Base-by-base conservation (phyloP, 106 monocot species). In the Chionographis japonica region DNA sequence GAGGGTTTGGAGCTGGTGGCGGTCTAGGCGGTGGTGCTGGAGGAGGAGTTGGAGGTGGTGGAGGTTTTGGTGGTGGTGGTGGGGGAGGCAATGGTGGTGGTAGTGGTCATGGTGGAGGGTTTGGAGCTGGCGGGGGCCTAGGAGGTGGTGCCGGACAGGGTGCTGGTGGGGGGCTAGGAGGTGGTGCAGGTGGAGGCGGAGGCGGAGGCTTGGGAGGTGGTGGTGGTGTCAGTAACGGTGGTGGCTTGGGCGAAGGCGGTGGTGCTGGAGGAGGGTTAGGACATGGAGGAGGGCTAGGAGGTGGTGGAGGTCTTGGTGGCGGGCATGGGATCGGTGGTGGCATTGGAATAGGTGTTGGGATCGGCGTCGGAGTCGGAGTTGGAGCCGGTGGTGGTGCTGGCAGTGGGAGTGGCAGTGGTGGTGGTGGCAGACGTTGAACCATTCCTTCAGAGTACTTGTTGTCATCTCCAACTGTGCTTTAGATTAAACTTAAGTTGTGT, bases 1-100 rank as follows among this genome's bases (percentile, higher is more conserved):
- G 65, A 65, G 65, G 65, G 2, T 50, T 65, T 65, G 65, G 65
- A 50, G 65, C 65, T 27, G 65, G 65, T 7, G 17, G 65, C 1
- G 65, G 65, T 17, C 50, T 65, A 8, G 65, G 65, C 0, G 50
- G 65, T 65, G 65, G 65, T 50, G 46, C 41, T 10, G 65, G 41
- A 20, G 65, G 63, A 42, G 63, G 65, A 50, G 50, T 50, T 20
- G 46, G 65, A 65, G 65, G 65, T 19, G 65, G 65, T 19, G 65
- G 65, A 50, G 65, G 65, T 4, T 49, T 49, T 10, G 65, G 65
- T 27, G 65, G 65, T 4, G 65, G 65, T 12, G 20, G 61, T 5
- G 61, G 61, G 6, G 61, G 61, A 12, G 61, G 61, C 8, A 4
- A 13, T 40, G 61, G 61, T n/a, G 61, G 61, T 38, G 61, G 61